Base-by-base conservation (phyloP, 1,139 yeast genomes). In the Debaryomyces sp. region DNA sequence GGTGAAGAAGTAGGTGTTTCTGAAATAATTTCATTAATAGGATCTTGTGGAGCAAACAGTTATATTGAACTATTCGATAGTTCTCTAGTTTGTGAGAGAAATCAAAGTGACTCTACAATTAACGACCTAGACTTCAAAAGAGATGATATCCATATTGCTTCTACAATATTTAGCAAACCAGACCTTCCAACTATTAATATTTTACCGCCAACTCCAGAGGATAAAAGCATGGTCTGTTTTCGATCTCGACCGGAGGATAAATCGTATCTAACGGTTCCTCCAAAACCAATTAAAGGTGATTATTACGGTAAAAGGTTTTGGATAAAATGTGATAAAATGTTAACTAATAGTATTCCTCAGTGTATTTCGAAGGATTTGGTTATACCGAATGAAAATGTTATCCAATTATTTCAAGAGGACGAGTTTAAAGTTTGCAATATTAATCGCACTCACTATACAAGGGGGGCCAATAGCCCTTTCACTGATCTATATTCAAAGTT, bases 201-300 rank as follows among this genome's bases (percentile, higher is more conserved):
- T n/a, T 17, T 22, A 4, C 43, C 43, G 7, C 29, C 36, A 4
- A 15, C 37, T 5, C 37, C 37, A n/a, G 12, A 10, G 12, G 15
- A 41, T 18, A 9, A 15, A 17, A n/a, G 27, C 6, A 7, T 21
- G 12, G 6, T 3, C 9, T 21, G 6, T 30, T 17, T 32, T 30
- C 18, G 13, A n/a, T 3, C 26, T 30, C 29, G 23, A n/a, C 8
- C 10, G n/a, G 35, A 13, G 24, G 36, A 41, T 22, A 21, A 21
- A 27, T 12, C 9, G 3, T n/a, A 15, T 12, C 22, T 41, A 32
- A 18, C 12, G 4, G 22, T 41, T 10, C 43, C 43, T 18, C 30
- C 43, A 12, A 41, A 13, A 15, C 43, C 43, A 3, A 12, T 26
- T 5, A 41, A 41, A 30, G 43, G 43, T 6, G 43, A 41, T 13